phyloP scores from a whole-genome alignment of 768 basidiomycete genomes.

The Hygrocybe punicea region DNA sequence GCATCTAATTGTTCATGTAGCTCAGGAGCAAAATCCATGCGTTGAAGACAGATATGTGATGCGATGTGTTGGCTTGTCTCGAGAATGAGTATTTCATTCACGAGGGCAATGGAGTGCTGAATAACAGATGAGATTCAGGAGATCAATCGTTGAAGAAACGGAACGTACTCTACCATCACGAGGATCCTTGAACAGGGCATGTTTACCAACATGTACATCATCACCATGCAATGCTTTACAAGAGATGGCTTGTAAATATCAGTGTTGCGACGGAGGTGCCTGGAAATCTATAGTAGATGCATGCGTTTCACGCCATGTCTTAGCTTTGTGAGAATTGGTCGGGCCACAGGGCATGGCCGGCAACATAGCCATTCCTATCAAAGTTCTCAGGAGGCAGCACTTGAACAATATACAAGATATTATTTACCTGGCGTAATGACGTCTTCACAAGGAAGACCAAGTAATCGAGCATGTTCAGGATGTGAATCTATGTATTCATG shows the following conservation, averaged over 20 bases:
- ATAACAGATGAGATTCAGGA: not conserved
- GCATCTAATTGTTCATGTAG: not conserved
- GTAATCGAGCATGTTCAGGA: not conserved
- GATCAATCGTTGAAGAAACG: not conserved
- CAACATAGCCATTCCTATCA: not conserved
- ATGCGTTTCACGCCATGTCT: not conserved
- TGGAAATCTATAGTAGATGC: not conserved
- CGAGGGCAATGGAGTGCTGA: not conserved
- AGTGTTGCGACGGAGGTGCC: not conserved
- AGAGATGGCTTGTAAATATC: not conserved
- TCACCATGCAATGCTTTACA: not conserved
- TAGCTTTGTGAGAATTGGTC: not conserved
- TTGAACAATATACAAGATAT: no score
- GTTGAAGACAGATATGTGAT: not conserved
- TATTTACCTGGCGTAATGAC: not conserved
- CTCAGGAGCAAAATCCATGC: not conserved
- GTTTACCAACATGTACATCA: not conserved
- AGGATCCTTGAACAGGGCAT: not conserved
- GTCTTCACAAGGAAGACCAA: not conserved
- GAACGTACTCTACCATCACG: not conserved
- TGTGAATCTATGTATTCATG: not conserved
- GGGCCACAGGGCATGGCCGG: no score
- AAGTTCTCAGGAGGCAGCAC: not conserved
- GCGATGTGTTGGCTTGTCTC: not conserved
- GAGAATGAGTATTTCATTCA: conserved; percentile 4